Evolutionary conservation across 345 rosid genomes (phyloP).

Genomic region (Litchi chinensis): DNA sequence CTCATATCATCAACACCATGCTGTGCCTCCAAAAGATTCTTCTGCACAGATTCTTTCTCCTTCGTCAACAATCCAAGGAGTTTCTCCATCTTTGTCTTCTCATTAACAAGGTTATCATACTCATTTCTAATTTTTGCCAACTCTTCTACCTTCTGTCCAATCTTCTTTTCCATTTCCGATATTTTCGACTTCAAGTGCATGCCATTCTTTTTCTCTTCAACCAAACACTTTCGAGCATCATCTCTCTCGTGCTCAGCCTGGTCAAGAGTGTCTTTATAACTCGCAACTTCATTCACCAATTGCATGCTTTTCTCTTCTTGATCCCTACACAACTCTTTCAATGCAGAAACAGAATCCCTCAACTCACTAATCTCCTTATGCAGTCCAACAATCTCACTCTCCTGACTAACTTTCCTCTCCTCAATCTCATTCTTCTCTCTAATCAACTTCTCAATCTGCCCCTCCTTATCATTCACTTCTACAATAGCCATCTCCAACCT

Average conservation of each 20-base stretch:
- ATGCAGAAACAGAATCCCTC: conserved; percentile 25
- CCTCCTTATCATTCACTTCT: conserved; percentile 37
- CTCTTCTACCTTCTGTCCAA: conserved; percentile 37
- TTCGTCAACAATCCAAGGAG: conserved; percentile 30
- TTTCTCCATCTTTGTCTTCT: conserved; percentile 38
- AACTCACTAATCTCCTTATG: conserved; percentile 39
- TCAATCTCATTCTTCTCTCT: conserved; percentile 51
- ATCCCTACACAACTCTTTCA: conserved; percentile 33
- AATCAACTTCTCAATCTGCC: conserved; percentile 34
- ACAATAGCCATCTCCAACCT: conserved; percentile 22
- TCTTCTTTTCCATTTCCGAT: conserved; percentile 44
- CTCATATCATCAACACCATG: conserved; percentile 34
- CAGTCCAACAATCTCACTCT: conserved; percentile 47
- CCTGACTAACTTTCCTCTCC: conserved; percentile 34
- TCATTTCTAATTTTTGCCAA: conserved; percentile 34
- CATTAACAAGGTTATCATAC: conserved; percentile 30
- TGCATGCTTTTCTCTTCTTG: conserved; percentile 39
- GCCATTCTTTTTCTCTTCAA: conserved; percentile 45
- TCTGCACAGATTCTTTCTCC: conserved; percentile 47
- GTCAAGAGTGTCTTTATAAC: conserved; percentile 31
- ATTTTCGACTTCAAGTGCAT: conserved; percentile 34
- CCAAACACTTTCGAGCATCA: conserved; percentile 36
- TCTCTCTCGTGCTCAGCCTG: conserved; percentile 45
- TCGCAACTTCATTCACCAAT: conserved; percentile 33
- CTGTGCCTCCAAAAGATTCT: conserved; percentile 44